These are phyloP conservation scores for Hyphopichia fennica DNA, from an alignment of 1,139 yeast genomes.

Conservation along the genomic window DNA sequence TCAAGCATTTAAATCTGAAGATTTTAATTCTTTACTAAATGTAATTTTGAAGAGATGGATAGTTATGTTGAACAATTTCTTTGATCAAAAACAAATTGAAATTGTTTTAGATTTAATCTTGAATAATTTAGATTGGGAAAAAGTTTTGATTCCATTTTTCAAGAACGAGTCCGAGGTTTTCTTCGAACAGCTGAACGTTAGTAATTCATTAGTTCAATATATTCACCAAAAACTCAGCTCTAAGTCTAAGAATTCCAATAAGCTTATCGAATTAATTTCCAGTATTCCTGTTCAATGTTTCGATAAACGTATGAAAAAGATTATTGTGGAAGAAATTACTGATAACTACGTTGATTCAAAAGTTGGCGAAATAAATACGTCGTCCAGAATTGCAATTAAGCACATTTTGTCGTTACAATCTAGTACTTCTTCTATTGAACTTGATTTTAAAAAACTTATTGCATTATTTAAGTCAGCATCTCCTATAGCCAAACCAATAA, in stretches of 20 bases:
- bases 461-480: slow-evolving; percentile 17
- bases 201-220: slow-evolving; percentile 22
- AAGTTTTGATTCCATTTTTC: slow-evolving; percentile 19
- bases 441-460: slow-evolving; percentile 27
- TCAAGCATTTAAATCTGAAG: slow-evolving; percentile 3
- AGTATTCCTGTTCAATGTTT: slow-evolving; percentile 53
- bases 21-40: slow-evolving; percentile 13
- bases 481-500: slow-evolving; percentile 11
- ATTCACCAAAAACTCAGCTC: background rate
- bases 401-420: slow-evolving; percentile 51
- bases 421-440: slow-evolving; percentile 50
- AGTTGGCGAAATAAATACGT: slow-evolving; percentile 5
- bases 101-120: slow-evolving; percentile 13
- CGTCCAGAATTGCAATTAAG: slow-evolving; percentile 19
- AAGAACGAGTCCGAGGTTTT: slow-evolving; percentile 18
- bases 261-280: slow-evolving; percentile 12
- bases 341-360: slow-evolving; percentile 9
- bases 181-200: slow-evolving; percentile 46
- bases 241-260: background rate
- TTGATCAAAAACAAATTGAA: slow-evolving; percentile 18
- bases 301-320: slow-evolving; percentile 39
- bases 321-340: slow-evolving; percentile 34
- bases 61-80: slow-evolving; percentile 42
- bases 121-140: slow-evolving; percentile 7
- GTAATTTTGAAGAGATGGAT: slow-evolving; percentile 55